Conservation (phyloP, 306 rosid species). For the Vigna trinervia region DNA sequence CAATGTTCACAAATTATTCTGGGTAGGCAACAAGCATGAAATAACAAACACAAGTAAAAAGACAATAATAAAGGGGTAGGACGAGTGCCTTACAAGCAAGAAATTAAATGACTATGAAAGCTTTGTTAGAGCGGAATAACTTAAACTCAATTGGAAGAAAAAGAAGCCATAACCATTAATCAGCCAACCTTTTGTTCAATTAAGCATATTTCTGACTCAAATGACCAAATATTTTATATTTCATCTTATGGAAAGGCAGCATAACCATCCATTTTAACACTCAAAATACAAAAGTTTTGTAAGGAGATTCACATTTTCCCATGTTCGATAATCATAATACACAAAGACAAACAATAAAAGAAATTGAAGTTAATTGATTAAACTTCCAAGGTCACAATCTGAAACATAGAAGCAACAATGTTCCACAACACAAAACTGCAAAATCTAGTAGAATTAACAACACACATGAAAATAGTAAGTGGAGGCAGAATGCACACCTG, state of each 20-base stretch:
- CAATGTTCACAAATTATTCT: slow-evolving; percentile 21
- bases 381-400: slow-evolving; percentile 5
- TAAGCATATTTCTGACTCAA: slow-evolving; percentile 35
- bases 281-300: neutral
- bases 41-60: neutral
- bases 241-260: neutral
- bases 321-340: slow-evolving; percentile 32
- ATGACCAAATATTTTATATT: slow-evolving; percentile 27
- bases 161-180: neutral
- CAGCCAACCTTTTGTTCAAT: slow-evolving; percentile 22
- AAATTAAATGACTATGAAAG: slow-evolving; percentile 6
- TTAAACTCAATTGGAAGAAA: neutral
- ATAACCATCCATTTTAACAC: slow-evolving; percentile 21
- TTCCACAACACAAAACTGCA: slow-evolving; percentile 20
- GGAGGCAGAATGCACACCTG: slow-evolving; percentile 62
- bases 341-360: slow-evolving; percentile 23
- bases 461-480: slow-evolving; percentile 35
- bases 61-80: neutral
- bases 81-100: slow-evolving; percentile 11
- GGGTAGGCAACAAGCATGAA: slow-evolving; percentile 35
- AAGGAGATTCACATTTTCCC: slow-evolving; percentile 19
- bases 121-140: slow-evolving; percentile 4
- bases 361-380: slow-evolving; percentile 7
- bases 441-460: slow-evolving; percentile 31
- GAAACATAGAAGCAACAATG: slow-evolving; percentile 25